phyloP scores from a whole-genome alignment of 495 filamentous ascomycete genomes.

The Penicillium mononematosum region DNA sequence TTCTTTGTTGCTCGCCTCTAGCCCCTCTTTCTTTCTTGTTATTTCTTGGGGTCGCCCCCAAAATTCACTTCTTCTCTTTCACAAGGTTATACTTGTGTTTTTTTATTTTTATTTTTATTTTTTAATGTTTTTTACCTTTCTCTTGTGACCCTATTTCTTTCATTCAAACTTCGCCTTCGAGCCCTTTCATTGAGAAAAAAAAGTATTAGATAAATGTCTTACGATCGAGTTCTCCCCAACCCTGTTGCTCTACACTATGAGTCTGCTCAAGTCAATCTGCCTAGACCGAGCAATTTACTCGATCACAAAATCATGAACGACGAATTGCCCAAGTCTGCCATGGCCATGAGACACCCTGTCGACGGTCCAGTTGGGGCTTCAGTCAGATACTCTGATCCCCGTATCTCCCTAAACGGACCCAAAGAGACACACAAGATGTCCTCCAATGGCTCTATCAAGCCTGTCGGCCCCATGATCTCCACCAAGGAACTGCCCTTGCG shows the following conservation, averaged over 20 bases:
- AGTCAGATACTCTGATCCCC: constrained; percentile 26
- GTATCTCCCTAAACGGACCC: constrained; percentile 28
- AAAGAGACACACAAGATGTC: constrained; percentile 23
- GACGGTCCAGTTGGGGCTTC: constrained; percentile 11
- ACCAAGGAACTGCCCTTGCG: constrained; percentile 16
- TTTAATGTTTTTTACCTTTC: constrained; percentile 14
- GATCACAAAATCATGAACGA: constrained; percentile 55
- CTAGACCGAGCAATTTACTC: constrained; percentile 41
- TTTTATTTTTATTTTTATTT: neutral
- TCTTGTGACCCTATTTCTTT: constrained; percentile 14
- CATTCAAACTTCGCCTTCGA: constrained; percentile 12
- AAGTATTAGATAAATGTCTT: constrained; percentile 49
- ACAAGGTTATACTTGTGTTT: constrained; percentile 10
- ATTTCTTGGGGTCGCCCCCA: constrained; percentile 21
- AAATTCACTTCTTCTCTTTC: constrained; percentile 15
- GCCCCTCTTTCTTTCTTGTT: constrained; percentile 18
- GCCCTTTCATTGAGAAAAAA: constrained; percentile 19
- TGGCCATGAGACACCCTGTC: neutral
- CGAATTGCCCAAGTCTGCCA: constrained; percentile 23
- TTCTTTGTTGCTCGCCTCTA: constrained; percentile 13
- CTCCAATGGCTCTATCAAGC: constrained; percentile 7
- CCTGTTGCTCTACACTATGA: constrained; percentile 50
- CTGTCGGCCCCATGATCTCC: constrained; percentile 9
- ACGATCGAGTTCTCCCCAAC: constrained; percentile 55
- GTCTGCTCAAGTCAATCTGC: constrained; percentile 30